These are phyloP conservation scores for Melanopsichium pennsylvanicum DNA, from an alignment of 1,284 basidiomycete species.

Conservation along the genomic window DNA sequence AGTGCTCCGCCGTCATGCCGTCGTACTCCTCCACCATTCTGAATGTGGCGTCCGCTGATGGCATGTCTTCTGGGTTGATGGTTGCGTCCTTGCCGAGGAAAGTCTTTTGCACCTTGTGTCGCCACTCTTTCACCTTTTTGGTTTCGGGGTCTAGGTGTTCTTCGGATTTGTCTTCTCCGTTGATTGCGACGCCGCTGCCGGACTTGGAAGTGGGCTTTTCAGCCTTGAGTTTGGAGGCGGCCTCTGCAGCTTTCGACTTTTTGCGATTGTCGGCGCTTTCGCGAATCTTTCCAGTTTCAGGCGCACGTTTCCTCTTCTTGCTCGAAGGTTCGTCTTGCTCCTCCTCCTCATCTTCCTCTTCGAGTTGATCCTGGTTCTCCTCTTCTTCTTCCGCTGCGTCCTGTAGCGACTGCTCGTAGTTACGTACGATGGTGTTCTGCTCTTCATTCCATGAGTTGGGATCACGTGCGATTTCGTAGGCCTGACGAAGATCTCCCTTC, in stretches of 20 bases:
- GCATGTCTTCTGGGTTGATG: conserved; percentile 62
- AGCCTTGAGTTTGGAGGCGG: conserved; percentile 6
- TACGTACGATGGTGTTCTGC: conserved; percentile 46
- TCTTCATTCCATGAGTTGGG: conserved; percentile 71
- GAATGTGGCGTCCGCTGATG: conserved; percentile 77
- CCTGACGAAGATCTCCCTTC: conserved; percentile 78
- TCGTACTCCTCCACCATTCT: conserved; percentile 83
- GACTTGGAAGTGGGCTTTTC: conserved; percentile 35
- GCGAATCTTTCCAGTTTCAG: conserved; percentile 32
- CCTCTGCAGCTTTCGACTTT: conserved; percentile 39
- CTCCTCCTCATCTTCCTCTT: conserved; percentile 74
- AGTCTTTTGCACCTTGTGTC: conserved; percentile 86
- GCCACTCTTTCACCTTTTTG: conserved; percentile 74
- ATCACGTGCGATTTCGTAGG: conserved; percentile 83
- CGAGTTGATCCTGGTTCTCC: conserved; percentile 69
- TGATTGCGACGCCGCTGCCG: conserved; percentile 12
- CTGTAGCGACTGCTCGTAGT: conserved; percentile 42
- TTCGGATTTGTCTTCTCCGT: conserved; percentile 68
- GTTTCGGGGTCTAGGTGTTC: conserved; percentile 71
- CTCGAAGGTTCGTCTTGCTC: conserved; percentile 71
- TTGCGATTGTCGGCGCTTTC: conserved; percentile 46
- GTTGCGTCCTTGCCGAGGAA: conserved; percentile 73
- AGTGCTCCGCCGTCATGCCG: conserved; percentile 81
- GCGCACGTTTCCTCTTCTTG: conserved; percentile 48
- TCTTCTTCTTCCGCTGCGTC: conserved; percentile 74